These are phyloP conservation scores for Anaeromyces robustus DNA, from an alignment of 192 early-diverging fungal species.

Conservation along the genomic window DNA sequence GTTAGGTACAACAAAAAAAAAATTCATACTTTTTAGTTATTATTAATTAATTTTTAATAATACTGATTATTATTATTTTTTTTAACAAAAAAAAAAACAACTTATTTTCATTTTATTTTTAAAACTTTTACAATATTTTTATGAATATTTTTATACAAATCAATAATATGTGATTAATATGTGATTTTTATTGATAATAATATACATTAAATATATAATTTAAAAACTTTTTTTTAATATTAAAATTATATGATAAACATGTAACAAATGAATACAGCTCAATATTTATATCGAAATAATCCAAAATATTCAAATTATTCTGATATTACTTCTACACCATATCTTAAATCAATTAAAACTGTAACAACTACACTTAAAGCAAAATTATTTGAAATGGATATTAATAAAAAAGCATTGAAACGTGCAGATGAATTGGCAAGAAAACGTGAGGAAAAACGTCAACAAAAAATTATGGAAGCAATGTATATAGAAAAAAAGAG, in stretches of 20 bases:
- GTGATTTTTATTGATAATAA: no score
- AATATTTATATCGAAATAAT: slow-evolving; percentile 37
- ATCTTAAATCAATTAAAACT: slow-evolving; percentile 14
- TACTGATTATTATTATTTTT: no score
- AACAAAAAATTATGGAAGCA: slow-evolving; percentile 9
- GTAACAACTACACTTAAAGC: slow-evolving; percentile 17
- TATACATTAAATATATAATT: no score
- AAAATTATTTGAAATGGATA: slow-evolving; percentile 23
- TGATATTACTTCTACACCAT: slow-evolving; percentile 12
- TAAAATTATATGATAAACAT: no score
- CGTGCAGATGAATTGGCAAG: slow-evolving; percentile 19
- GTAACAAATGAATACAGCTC: slow-evolving; percentile 13
- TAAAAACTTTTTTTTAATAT: no score
- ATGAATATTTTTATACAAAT: no score
- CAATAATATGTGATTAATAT: no score
- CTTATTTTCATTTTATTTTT: no score
- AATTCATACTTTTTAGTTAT: no score
- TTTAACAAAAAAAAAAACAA: no score
- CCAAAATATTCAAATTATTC: slow-evolving; percentile 25
- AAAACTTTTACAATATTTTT: no score
- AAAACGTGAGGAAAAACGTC: slow-evolving; percentile 20
- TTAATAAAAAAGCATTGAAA: slow-evolving; percentile 11
- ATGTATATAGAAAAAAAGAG: slow-evolving; percentile 15
- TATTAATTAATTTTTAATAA: no score
- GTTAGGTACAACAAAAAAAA: slow-evolving; percentile 34